Percentiles rank a stretch among this genome's conserved stretches.
phyloP scores from a whole-genome alignment of 331 rosid genomes.

The Erythrophleum ivorense region DNA sequence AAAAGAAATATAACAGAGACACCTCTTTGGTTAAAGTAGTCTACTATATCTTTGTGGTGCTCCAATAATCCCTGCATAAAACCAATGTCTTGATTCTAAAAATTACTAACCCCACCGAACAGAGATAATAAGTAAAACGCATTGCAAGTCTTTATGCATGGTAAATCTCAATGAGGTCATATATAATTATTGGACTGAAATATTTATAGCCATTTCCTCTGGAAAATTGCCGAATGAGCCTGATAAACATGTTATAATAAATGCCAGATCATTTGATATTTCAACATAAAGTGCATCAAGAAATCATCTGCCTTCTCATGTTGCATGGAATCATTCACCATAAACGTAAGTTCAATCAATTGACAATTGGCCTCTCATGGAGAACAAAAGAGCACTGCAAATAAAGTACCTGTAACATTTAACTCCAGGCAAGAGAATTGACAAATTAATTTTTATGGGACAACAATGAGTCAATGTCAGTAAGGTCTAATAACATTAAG shows the following conservation, averaged over 20 bases:
- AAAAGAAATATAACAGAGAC: slow-evolving; percentile 87
- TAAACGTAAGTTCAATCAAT: background rate
- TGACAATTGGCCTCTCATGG: slow-evolving; percentile 13
- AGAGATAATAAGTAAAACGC: background rate
- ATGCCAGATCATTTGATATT: background rate
- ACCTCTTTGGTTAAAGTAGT: slow-evolving; percentile 75
- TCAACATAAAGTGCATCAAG: background rate
- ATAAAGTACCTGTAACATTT: background rate
- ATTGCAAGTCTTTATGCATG: background rate
- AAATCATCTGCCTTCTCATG: slow-evolving; percentile 7
- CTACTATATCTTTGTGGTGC: slow-evolving; percentile 72
- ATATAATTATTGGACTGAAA: background rate
- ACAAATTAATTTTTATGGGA: background rate
- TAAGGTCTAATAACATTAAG: background rate
- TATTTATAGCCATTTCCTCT: background rate
- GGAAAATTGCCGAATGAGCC: background rate
- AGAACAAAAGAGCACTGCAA: background rate
- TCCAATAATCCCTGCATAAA: slow-evolving; percentile 81
- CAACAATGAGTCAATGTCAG: background rate
- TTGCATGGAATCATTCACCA: slow-evolving; percentile 9
- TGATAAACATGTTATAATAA: background rate
- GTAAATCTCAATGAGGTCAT: background rate
- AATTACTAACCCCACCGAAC: slow-evolving; percentile 8
- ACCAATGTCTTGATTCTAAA: slow-evolving; percentile 37
- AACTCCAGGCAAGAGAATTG: background rate